phyloP scores from a whole-genome alignment of 2,329 filamentous ascomycete species.

The Exophiala phaeomuriformis region DNA sequence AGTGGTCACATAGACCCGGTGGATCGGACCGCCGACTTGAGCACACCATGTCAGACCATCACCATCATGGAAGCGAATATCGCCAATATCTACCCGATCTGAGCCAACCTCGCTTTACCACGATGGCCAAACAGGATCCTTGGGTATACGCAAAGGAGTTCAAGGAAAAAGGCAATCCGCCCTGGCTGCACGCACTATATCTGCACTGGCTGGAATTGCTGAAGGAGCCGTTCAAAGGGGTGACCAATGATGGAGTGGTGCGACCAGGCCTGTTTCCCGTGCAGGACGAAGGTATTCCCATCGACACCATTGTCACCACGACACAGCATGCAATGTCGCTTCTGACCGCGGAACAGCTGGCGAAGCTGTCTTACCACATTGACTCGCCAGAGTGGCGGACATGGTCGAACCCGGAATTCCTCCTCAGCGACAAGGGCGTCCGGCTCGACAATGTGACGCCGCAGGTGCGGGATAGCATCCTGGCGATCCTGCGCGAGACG shows the following conservation, averaged over 20 bases:
- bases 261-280: conserved; percentile 49
- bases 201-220: conserved; percentile 51
- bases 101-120: conserved; percentile 53
- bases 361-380: conserved; percentile 52
- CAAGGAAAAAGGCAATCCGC: conserved; percentile 52
- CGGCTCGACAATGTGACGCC: conserved; percentile 57
- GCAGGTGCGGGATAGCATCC: conserved; percentile 43
- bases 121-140: conserved; percentile 56
- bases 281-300: conserved; percentile 58
- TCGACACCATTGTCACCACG: conserved; percentile 49
- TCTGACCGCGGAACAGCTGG: conserved; percentile 45
- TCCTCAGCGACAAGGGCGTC: conserved; percentile 61
- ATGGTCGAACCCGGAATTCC: conserved; percentile 66
- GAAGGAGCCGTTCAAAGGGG: conserved; percentile 61
- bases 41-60: too few species aligned
- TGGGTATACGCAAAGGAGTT: conserved; percentile 57
- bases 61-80: conserved; percentile 34
- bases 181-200: conserved; percentile 59
- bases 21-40: too few species aligned
- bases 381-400: conserved; percentile 66
- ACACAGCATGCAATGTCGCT: conserved; percentile 42
- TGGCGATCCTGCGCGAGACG: conserved; percentile 50
- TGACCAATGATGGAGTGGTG: conserved; percentile 57
- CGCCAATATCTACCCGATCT: conserved; percentile 58
- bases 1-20: too few species aligned